phyloP scores from a whole-genome alignment of 441 rosid genomes.

The Populus hybrid region DNA sequence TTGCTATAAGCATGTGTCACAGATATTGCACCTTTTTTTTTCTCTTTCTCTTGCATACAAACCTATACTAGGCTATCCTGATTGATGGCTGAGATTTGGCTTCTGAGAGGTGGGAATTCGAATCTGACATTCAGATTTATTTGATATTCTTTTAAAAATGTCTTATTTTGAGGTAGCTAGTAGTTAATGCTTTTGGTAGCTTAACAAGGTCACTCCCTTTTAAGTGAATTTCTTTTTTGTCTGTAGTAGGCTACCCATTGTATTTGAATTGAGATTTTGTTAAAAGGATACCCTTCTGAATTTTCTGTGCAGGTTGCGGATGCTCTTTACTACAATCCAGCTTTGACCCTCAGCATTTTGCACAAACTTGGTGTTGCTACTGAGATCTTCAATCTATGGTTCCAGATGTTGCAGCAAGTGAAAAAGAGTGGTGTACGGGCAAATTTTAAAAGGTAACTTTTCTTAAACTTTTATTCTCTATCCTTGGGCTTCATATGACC shows the following conservation, averaged over 20 bases:
- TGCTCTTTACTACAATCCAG: slow-evolving; percentile 86
- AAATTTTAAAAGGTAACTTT: slow-evolving; percentile 81
- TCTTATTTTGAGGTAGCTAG: neutral
- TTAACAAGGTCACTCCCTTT: neutral
- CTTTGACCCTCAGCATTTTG: slow-evolving; percentile 69
- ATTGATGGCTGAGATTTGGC: neutral
- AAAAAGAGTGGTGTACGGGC: slow-evolving; percentile 68
- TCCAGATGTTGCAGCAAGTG: slow-evolving; percentile 88
- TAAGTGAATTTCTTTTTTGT: neutral
- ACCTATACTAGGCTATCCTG: neutral
- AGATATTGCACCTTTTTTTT: neutral
- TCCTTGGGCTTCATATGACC: neutral
- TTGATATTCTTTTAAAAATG: neutral
- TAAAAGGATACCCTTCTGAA: neutral
- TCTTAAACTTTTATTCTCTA: neutral
- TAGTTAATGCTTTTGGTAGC: neutral
- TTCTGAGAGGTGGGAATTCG: neutral
- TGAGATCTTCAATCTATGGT: slow-evolving; percentile 82
- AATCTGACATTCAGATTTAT: neutral
- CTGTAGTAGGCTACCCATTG: neutral
- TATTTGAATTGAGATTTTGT: neutral
- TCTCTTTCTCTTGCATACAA: too few relatives aligned
- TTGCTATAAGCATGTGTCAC: neutral
- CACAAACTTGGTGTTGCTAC: slow-evolving; percentile 71
- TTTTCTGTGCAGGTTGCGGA: slow-evolving; percentile 64